Evolutionary conservation across 257 asterid genomes (phyloP).

Genomic region (Rhazya stricta): DNA sequence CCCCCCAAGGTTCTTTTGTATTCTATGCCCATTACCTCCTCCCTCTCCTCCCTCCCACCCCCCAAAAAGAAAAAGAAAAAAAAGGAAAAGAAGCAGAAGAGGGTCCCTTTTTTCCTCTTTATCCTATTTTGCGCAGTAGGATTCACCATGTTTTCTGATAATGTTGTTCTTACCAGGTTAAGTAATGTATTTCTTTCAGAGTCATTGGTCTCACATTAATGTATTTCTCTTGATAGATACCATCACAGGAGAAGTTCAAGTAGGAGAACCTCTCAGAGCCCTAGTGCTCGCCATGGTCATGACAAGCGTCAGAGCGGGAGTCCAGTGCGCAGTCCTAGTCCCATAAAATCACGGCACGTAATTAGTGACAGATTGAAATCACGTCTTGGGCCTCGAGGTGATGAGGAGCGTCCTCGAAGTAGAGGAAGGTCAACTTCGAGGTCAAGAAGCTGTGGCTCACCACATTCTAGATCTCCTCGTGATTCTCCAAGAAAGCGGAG

Average conservation of each 20-base stretch:
- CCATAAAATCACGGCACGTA: slow-evolving; percentile 41
- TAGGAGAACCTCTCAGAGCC: slow-evolving; percentile 75
- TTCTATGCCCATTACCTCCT: slow-evolving; percentile 5
- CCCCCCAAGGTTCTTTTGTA: slow-evolving; percentile 66
- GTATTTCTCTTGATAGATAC: slow-evolving; percentile 34
- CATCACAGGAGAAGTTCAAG: slow-evolving; percentile 63
- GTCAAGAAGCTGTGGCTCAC: slow-evolving; percentile 48
- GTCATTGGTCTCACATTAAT: background rate
- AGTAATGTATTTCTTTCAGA: background rate
- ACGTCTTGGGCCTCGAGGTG: slow-evolving; percentile 69
- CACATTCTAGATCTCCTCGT: slow-evolving; percentile 48
- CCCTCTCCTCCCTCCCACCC: background rate
- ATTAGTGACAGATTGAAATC: slow-evolving; percentile 66
- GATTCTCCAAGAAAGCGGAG: slow-evolving; percentile 42
- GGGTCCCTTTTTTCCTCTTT: background rate
- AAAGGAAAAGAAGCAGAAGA: too few species aligned
- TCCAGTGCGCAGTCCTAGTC: slow-evolving; percentile 62
- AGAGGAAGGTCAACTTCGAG: slow-evolving; percentile 47
- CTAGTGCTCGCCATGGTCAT: slow-evolving; percentile 42
- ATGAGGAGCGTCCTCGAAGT: slow-evolving; percentile 24
- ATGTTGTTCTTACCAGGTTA: background rate
- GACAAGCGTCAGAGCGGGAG: slow-evolving; percentile 55
- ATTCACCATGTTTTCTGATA: background rate
- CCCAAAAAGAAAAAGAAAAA: too few species aligned
- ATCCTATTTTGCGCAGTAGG: background rate